Evolutionary conservation across 345 rosid species (phyloP).

Genomic region (Eucalyptus lansdowneana): DNA sequence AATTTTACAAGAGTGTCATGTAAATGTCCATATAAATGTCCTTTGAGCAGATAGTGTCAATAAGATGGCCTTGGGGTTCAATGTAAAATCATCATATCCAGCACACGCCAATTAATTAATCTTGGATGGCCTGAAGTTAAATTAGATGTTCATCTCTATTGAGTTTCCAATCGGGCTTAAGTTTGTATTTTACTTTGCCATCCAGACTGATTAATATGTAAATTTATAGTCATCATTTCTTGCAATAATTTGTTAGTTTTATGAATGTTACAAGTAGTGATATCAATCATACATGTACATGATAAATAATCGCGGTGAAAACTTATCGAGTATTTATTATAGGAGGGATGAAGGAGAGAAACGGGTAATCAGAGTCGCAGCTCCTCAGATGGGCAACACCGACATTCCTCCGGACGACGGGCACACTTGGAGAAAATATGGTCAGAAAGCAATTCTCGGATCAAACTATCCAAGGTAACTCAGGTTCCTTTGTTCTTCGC

Average conservation of each 20-base stretch:
- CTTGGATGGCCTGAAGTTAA: neutral
- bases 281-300: neutral
- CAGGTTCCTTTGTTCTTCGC: neutral
- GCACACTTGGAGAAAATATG: slow-evolving; percentile 84
- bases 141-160: neutral
- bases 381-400: slow-evolving; percentile 48
- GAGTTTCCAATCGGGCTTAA: neutral
- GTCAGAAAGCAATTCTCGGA: slow-evolving; percentile 73
- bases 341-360: slow-evolving; percentile 34
- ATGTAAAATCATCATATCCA: neutral
- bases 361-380: slow-evolving; percentile 23
- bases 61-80: neutral
- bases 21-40: neutral
- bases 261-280: neutral
- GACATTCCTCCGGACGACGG: slow-evolving; percentile 76
- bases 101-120: neutral
- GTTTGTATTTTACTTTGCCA: neutral
- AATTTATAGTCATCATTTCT: neutral
- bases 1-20: neutral
- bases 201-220: neutral
- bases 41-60: neutral
- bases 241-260: neutral
- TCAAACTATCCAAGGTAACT: slow-evolving; percentile 65
- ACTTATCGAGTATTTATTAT: neutral
- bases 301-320: neutral